Evolutionary conservation across 169 alveolate species (phyloP).

Genomic region (Plasmodium chabaudi): DNA sequence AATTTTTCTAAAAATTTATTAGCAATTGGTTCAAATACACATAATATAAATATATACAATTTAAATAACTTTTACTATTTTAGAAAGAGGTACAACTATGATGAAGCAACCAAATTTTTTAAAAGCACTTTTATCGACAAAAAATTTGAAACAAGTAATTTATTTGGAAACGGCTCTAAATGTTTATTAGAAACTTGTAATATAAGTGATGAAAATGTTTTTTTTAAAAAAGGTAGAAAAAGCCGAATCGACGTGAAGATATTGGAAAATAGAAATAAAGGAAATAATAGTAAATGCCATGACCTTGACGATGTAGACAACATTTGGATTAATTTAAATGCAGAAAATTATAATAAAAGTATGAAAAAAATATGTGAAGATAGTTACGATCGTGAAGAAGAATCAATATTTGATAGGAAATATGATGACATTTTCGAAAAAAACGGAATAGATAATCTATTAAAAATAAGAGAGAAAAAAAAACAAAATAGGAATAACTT

Average conservation of each 20-base stretch:
- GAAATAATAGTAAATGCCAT: too few relatives aligned
- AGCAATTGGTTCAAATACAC: slow-evolving; percentile 73
- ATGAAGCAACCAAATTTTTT: slow-evolving; percentile 53
- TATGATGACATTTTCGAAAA: too few relatives aligned
- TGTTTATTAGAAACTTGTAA: slow-evolving; percentile 4
- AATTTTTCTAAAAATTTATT: slow-evolving; percentile 63
- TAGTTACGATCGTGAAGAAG: too few relatives aligned
- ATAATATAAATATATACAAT: slow-evolving; percentile 66
- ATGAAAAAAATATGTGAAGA: too few relatives aligned
- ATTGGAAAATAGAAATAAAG: too few relatives aligned
- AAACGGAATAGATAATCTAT: too few relatives aligned
- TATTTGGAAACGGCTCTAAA: slow-evolving; percentile 19
- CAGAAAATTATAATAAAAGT: too few relatives aligned
- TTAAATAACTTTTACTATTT: slow-evolving; percentile 72
- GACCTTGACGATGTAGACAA: too few relatives aligned
- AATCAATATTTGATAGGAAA: too few relatives aligned
- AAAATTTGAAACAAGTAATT: slow-evolving; percentile 16
- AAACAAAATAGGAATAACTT: too few relatives aligned
- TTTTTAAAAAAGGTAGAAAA: neutral
- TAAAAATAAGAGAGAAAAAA: too few relatives aligned
- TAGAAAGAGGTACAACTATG: slow-evolving; percentile 68
- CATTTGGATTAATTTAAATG: too few relatives aligned
- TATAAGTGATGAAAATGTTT: neutral
- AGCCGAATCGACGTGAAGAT: neutral
- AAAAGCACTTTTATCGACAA: slow-evolving; percentile 25